phyloP scores from a whole-genome alignment of 1,139 yeast genomes.

The Citeromyces siamensis region DNA sequence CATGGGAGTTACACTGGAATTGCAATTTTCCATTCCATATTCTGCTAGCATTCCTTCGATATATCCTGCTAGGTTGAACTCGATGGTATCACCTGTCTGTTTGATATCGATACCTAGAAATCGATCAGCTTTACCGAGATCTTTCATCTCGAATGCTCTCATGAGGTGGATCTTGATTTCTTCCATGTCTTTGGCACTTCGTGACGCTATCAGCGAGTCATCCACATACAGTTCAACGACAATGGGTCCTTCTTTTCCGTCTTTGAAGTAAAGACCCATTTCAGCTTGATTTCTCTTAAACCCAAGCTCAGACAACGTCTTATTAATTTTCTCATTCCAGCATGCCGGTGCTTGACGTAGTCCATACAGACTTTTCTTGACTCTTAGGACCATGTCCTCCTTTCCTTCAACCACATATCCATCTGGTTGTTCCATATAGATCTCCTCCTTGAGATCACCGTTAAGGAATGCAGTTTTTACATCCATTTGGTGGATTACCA shows the following conservation, averaged over 20 bases:
- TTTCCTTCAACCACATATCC: slow-evolving; percentile 8
- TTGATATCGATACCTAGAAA: background rate
- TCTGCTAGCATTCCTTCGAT: slow-evolving; percentile 1
- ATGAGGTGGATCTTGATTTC: background rate
- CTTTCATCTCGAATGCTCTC: background rate
- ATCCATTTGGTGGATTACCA: slow-evolving; percentile 6
- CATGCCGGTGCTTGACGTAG: slow-evolving; percentile 14
- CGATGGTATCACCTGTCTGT: slow-evolving; percentile 1
- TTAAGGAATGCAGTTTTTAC: slow-evolving; percentile 9
- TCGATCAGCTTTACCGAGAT: background rate
- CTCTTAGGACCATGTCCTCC: slow-evolving; percentile 8
- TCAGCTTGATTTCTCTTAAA: background rate
- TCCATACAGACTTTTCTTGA: slow-evolving; percentile 13
- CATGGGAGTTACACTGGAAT: slow-evolving; percentile 1
- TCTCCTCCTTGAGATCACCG: slow-evolving; percentile 11
- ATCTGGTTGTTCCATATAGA: slow-evolving; percentile 12
- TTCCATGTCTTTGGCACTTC: slow-evolving; percentile 1
- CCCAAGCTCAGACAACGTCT: background rate
- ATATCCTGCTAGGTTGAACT: background rate
- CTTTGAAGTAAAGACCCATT: background rate
- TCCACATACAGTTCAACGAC: slow-evolving; percentile 1
- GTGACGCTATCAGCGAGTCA: background rate
- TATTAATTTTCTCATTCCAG: slow-evolving; percentile 10
- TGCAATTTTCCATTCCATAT: slow-evolving; percentile 2
- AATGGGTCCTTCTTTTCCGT: slow-evolving; percentile 1